Conservation (phyloP, 176 grass and related monocot species). For the Pharus latifolius region DNA sequence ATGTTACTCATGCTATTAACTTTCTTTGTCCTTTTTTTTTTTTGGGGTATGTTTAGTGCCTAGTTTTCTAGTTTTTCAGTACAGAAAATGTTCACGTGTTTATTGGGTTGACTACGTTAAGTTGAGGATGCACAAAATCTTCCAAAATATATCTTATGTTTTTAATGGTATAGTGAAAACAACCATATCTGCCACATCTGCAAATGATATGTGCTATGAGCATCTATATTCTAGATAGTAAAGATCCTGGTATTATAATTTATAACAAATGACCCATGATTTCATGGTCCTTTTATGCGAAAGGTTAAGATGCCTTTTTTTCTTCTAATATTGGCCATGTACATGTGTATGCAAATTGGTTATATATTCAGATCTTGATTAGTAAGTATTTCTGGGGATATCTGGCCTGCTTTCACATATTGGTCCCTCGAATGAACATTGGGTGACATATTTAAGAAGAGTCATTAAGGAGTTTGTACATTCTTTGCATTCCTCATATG, state of each 20-base stretch:
- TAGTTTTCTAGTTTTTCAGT: neutral
- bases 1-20: slow-evolving; percentile 4
- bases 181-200: neutral
- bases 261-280: too few relatives aligned
- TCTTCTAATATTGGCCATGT: too few relatives aligned
- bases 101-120: neutral
- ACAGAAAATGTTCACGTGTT: neutral
- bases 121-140: slow-evolving; percentile 1
- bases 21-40: slow-evolving; percentile 24
- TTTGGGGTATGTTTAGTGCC: neutral
- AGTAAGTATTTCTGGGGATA: neutral
- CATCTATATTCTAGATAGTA: neutral
- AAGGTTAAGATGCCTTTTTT: too few relatives aligned
- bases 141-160: too few relatives aligned
- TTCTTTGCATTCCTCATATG: neutral
- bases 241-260: too few relatives aligned
- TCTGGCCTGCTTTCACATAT: neutral
- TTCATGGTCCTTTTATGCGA: neutral
- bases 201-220: neutral
- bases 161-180: neutral
- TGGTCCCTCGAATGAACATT: neutral
- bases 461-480: neutral
- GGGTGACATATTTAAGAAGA: neutral
- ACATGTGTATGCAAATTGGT: neutral
- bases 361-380: neutral